Percentiles rank a stretch among this genome's conserved stretches.
These are phyloP conservation scores for Telfairia occidentalis DNA, from an alignment of 331 rosid genomes.

Conservation along the genomic window DNA sequence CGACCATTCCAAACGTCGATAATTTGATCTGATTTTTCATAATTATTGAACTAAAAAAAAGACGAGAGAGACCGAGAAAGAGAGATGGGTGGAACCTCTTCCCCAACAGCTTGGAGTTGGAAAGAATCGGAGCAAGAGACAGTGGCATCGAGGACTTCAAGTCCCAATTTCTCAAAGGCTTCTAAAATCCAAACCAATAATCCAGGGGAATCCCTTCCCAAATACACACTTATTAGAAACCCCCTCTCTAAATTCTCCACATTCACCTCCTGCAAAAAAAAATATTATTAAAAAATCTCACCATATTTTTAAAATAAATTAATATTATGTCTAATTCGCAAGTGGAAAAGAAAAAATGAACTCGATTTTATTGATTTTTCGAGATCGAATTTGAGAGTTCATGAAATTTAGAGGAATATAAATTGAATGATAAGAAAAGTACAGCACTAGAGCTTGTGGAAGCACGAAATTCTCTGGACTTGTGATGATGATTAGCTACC, in stretches of 20 bases:
- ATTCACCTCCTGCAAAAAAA: slow-evolving; percentile 34
- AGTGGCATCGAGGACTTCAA: slow-evolving; percentile 83
- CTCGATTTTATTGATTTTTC: background rate
- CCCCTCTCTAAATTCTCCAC: slow-evolving; percentile 69
- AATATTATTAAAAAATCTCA: too few relatives aligned
- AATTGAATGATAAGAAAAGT: background rate
- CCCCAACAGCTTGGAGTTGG: slow-evolving; percentile 70
- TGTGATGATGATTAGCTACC: slow-evolving; percentile 12
- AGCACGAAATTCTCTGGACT: slow-evolving; percentile 42
- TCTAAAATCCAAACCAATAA: slow-evolving; percentile 55
- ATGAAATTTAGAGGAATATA: background rate
- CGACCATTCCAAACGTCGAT: too few relatives aligned
- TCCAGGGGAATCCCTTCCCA: slow-evolving; percentile 56
- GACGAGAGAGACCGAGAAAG: too few relatives aligned
- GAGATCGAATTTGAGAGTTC: too few relatives aligned
- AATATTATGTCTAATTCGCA: too few relatives aligned
- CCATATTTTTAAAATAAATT: too few relatives aligned
- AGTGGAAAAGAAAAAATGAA: too few relatives aligned
- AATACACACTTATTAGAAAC: slow-evolving; percentile 50
- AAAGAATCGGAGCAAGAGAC: slow-evolving; percentile 77
- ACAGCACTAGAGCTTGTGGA: slow-evolving; percentile 69
- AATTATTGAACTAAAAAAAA: too few relatives aligned
- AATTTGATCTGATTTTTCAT: too few relatives aligned
- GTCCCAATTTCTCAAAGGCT: slow-evolving; percentile 72
- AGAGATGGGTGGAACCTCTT: slow-evolving; percentile 51